A percentile compares a stretch with the other conserved stretches of the same genome.
These are phyloP conservation scores for Endocladia muricata DNA, from an alignment of 31 red algal species.

Conservation along the genomic window DNA sequence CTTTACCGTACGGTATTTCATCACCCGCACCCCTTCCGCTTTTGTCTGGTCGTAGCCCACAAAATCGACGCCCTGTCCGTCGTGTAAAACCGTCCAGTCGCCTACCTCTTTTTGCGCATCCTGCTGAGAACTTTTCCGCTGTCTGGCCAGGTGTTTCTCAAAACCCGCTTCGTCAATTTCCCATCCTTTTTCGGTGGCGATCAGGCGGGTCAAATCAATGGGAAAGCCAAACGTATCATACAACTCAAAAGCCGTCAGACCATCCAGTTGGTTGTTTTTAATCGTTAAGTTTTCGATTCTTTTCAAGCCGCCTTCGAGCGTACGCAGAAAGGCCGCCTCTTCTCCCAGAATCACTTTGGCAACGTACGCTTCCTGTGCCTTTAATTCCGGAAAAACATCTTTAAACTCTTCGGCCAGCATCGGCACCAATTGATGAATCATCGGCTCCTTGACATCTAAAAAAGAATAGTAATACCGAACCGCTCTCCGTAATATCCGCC, in stretches of 20 bases:
- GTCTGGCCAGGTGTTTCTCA: constrained; percentile 26
- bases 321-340: constrained; percentile 43
- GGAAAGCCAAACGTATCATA: constrained; percentile 85
- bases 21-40: constrained; percentile 3
- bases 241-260: constrained; percentile 57
- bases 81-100: no score
- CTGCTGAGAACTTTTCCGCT: constrained; percentile 35
- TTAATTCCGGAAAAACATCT: constrained; percentile 58
- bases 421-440: constrained; percentile 39
- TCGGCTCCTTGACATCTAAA: constrained; percentile 27
- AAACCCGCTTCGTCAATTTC: constrained; percentile 56
- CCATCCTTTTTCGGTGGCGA: constrained; percentile 52
- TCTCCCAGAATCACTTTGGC: constrained; percentile 49
- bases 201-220: constrained; percentile 60
- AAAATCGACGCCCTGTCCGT: no score
- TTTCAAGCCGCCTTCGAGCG: constrained; percentile 42
- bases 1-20: neutral
- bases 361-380: constrained; percentile 18
- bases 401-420: constrained; percentile 2
- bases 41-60: constrained; percentile 17
- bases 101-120: no score
- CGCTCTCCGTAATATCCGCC: constrained; percentile 66
- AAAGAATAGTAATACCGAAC: constrained; percentile 70
- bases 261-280: constrained; percentile 24
- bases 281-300: neutral